These are phyloP conservation scores for Proteromonas lacertae DNA, from an alignment of 352 stramenopile genomes.

Conservation along the genomic window DNA sequence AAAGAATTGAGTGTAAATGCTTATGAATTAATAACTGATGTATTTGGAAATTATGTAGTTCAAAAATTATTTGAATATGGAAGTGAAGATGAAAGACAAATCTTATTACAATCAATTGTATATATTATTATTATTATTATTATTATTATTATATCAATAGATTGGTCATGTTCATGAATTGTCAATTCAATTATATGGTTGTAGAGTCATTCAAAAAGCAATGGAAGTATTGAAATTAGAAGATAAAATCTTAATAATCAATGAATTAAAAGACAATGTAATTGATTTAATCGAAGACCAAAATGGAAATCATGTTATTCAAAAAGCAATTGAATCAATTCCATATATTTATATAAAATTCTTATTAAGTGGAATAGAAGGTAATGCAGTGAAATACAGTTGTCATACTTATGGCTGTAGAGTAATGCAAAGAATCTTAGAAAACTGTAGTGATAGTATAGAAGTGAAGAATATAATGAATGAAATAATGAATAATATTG, in stretches of 20 bases:
- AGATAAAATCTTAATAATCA: slow-evolving; percentile 20
- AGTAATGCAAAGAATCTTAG: slow-evolving; percentile 82
- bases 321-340: slow-evolving; percentile 73
- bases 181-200: slow-evolving; percentile 74
- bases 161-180: slow-evolving; percentile 64
- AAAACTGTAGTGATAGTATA: slow-evolving; percentile 50
- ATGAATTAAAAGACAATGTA: slow-evolving; percentile 26
- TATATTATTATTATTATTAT: no score
- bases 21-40: slow-evolving; percentile 21
- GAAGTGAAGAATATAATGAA: slow-evolving; percentile 61
- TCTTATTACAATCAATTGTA: no score
- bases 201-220: slow-evolving; percentile 72
- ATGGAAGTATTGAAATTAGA: slow-evolving; percentile 25
- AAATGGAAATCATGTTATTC: slow-evolving; percentile 91
- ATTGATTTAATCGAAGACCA: slow-evolving; percentile 78
- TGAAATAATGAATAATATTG: slow-evolving; percentile 51
- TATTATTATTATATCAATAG: no score
- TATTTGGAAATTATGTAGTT: slow-evolving; percentile 98
- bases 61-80: no score
- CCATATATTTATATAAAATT: slow-evolving; percentile 67
- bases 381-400: slow-evolving; percentile 44
- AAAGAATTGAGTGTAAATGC: slow-evolving; percentile 23
- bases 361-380: slow-evolving; percentile 66
- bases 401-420: slow-evolving; percentile 89
- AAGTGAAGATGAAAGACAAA: slow-evolving; percentile 68